Percentiles rank a stretch among this genome's conserved stretches.
These are phyloP conservation scores for Maudiozyma pseudohumilis DNA, from an alignment of 805 yeast species.

Conservation along the genomic window DNA sequence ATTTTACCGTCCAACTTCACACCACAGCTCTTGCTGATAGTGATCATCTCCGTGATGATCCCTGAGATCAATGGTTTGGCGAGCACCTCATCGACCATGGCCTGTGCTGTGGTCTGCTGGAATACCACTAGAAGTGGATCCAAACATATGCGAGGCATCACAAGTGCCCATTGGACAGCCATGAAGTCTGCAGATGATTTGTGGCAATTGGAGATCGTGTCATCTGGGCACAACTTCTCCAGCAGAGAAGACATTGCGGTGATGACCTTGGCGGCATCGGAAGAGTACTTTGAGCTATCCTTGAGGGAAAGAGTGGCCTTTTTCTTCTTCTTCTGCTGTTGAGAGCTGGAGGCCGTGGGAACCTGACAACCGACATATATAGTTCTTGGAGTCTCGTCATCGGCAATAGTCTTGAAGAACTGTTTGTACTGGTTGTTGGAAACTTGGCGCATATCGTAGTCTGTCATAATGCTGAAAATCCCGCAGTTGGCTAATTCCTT, in stretches of 20 bases:
- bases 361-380: conserved; percentile 8
- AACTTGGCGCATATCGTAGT: conserved; percentile 40
- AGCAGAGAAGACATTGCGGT: conserved; percentile 13
- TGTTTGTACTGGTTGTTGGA: conserved; percentile 25
- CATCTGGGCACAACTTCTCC: conserved; percentile 14
- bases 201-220: conserved; percentile 31
- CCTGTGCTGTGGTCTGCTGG: conserved; percentile 51
- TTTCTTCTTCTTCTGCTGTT: too few relatives aligned
- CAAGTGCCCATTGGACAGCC: conserved; percentile 74
- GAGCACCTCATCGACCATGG: conserved; percentile 51
- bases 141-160: conserved; percentile 66
- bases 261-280: conserved; percentile 9
- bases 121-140: conserved; percentile 65
- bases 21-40: conserved; percentile 64
- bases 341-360: background rate
- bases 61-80: conserved; percentile 80
- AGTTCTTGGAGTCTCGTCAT: conserved; percentile 23
- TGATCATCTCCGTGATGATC: conserved; percentile 57
- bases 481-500: conserved; percentile 29
- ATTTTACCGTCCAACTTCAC: conserved; percentile 51
- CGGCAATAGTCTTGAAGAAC: conserved; percentile 13
- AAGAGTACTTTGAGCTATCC: conserved; percentile 7
- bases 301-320: conserved; percentile 1
- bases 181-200: conserved; percentile 36
- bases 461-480: conserved; percentile 48